Conservation (phyloP, 345 rosid species). For the Bruguiera gymnorhiza region DNA sequence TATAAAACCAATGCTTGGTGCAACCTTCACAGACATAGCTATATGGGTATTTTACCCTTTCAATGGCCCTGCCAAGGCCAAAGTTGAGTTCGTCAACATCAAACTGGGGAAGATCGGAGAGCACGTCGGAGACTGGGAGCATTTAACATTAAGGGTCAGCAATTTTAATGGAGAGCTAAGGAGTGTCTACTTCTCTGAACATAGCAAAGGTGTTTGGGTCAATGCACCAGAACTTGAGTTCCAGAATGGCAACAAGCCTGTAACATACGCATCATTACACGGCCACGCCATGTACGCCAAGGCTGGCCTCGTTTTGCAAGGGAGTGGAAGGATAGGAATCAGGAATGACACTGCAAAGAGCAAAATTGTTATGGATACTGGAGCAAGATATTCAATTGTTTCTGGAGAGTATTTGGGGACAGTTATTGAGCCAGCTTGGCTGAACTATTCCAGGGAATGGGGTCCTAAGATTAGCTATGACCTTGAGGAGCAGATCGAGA, state of each 20-base stretch:
- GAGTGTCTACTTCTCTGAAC: slow-evolving; percentile 56
- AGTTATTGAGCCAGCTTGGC: slow-evolving; percentile 54
- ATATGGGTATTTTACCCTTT: slow-evolving; percentile 84
- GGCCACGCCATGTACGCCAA: slow-evolving; percentile 1
- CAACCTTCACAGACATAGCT: slow-evolving; percentile 67
- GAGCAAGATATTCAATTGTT: neutral
- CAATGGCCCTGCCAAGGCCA: slow-evolving; percentile 71
- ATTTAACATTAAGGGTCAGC: slow-evolving; percentile 66
- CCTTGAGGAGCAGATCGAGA: slow-evolving; percentile 35
- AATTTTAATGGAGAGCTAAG: slow-evolving; percentile 66
- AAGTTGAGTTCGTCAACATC: slow-evolving; percentile 51
- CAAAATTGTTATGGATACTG: neutral
- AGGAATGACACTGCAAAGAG: neutral
- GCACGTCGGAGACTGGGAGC: slow-evolving; percentile 96
- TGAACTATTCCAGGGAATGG: slow-evolving; percentile 66
- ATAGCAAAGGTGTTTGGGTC: slow-evolving; percentile 73
- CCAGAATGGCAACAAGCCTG: slow-evolving; percentile 49
- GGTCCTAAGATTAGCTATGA: slow-evolving; percentile 68
- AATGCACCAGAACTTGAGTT: slow-evolving; percentile 61
- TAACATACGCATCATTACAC: slow-evolving; percentile 6
- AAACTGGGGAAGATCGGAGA: slow-evolving; percentile 66
- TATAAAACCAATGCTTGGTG: slow-evolving; percentile 73
- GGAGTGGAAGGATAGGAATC: neutral
- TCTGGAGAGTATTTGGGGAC: slow-evolving; percentile 15
- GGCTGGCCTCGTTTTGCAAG: neutral